These are phyloP conservation scores for Penicillium sp. DNA, from an alignment of 2,329 filamentous ascomycete species.

Conservation along the genomic window DNA sequence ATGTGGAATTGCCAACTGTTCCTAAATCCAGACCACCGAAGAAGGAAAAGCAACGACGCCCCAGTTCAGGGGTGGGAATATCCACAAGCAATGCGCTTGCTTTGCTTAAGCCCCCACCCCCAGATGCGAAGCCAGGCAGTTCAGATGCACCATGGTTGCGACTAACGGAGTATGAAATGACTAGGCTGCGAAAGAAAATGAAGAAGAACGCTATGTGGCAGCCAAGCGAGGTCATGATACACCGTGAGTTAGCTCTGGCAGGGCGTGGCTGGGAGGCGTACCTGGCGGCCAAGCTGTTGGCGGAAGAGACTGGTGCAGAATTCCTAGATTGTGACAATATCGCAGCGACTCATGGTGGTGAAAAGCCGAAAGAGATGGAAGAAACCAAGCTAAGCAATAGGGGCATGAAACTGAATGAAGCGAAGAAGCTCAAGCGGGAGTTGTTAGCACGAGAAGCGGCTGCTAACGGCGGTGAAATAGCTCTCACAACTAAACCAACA, in stretches of 20 bases:
- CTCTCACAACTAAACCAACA: conserved; percentile 1
- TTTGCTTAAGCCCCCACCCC: conserved; percentile 58
- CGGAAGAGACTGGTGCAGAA: conserved; percentile 52
- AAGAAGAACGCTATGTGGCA: conserved; percentile 72
- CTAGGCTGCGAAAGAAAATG: conserved; percentile 65
- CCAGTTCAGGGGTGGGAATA: conserved; percentile 30
- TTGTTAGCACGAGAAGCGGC: conserved; percentile 51
- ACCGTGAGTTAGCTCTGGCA: conserved; percentile 61
- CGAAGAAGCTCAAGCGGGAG: conserved; percentile 62
- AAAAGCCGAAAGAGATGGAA: conserved; percentile 40
- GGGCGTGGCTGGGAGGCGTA: conserved; percentile 56
- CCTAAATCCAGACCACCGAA: conserved; percentile 32
- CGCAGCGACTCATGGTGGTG: conserved; percentile 41
- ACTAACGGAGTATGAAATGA: conserved; percentile 68
- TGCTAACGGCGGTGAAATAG: conserved; percentile 25
- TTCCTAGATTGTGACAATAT: conserved; percentile 59
- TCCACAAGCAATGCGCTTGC: conserved; percentile 64
- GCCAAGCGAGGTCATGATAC: conserved; percentile 66
- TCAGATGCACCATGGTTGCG: conserved; percentile 64
- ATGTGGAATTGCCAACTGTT: conserved; percentile 24
- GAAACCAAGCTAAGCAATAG: conserved; percentile 58
- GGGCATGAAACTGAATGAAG: conserved; percentile 61
- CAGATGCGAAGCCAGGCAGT: conserved; percentile 60
- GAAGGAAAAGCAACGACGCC: conserved; percentile 43
- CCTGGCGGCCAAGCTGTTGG: conserved; percentile 50